Evolutionary conservation across 495 filamentous ascomycete genomes (phyloP), one percentile per base, ranked within the genome.

Genomic region (Talaromyces liani): DNA sequence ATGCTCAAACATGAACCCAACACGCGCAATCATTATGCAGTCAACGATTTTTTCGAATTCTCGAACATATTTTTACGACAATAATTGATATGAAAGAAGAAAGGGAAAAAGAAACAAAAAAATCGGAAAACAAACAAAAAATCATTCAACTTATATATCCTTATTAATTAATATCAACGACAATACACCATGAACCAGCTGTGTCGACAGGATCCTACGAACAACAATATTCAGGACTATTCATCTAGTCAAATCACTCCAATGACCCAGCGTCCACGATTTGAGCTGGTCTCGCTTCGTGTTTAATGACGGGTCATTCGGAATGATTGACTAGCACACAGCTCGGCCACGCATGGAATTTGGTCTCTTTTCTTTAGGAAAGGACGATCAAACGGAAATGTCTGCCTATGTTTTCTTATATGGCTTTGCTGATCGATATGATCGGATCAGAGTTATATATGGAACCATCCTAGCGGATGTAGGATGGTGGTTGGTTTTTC

Each of bases 201-300:
- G 53, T 56, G 53, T 56, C 24, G 53, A 56, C 22, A 56, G 27
- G 49, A 56, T 27, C 22, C 22, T 27, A 56, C 16, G 12, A 25
- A 1, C 1, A 56, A 25, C 3, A 16, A 56, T 14, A 22, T 2
- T 56, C 53, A 56, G 27, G 53, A 27, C 53, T 56, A 27, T 12
- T 56, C 24, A 56, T 25, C 22, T 56, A n/a, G 27, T 25, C 22
- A 56, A 31, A 10, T 3, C 53, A 56, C 53, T 12, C 53, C 9
- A 25, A 56, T 29, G 20, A 56, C 53, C 53, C 53, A 56, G 53
- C 53, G 22, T 56, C 53, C 53, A 56, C 53, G 53, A 56, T 56
- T 56, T 56, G 53, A 56, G 53, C 53, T 29, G 53, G 53, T 56
- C 53, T 56, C 53, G n/a, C 53, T 56, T 56, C 53, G 53, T 54